Evolutionary conservation across 495 filamentous ascomycete genomes (phyloP), one percentile per base, ranked within the genome.

Genomic region (Penicillium ochrochloron): DNA sequence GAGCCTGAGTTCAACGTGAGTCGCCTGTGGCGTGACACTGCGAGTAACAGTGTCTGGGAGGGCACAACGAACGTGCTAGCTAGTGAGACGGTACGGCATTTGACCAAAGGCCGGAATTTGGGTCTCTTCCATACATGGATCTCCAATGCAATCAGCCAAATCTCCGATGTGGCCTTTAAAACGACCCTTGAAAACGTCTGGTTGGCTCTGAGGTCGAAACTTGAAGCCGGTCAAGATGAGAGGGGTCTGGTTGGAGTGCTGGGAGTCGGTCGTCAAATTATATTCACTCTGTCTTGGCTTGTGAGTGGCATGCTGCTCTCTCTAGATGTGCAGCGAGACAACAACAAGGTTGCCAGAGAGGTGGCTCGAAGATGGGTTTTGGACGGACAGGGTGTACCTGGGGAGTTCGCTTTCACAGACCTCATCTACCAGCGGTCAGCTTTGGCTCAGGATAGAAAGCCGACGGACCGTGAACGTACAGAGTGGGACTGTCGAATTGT

Each of bases 1-100:
- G 76, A 77, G 52, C 69, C 71, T 17, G 83, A 85, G 37, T 70
- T 88, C 59, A 92, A 91, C 55, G 73, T 92, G 8, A 78, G 87
- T 15, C 74, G 89, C 17, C 69, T 92, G 3, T 85, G 85, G 67
- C 79, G 90, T 3, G 89, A 92, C 67, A 85, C 84, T 7, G 80
- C 83, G 15, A 86, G 89, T 5, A 78, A 86, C 37, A 80, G 83
- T 46, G 90, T 91, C 57, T 92, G 89, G 88, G 89, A 92, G 69
- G 89, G 89, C 3, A 92, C 90, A 6, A 90, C 87, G 15, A 87
- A 90, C 62, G 85, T 92, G 9, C 68, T 92, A 35, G 83, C 82
- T 15, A 81, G 80, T 23, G 89, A 92, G 60, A 76, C 86, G 2
- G 76, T 90, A 27, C 72, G 84, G 9, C 81, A 84, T 9, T 59